These are phyloP conservation scores for Oryza brachyantha DNA, from an alignment of 176 grass and related monocot genomes.

Conservation along the genomic window DNA sequence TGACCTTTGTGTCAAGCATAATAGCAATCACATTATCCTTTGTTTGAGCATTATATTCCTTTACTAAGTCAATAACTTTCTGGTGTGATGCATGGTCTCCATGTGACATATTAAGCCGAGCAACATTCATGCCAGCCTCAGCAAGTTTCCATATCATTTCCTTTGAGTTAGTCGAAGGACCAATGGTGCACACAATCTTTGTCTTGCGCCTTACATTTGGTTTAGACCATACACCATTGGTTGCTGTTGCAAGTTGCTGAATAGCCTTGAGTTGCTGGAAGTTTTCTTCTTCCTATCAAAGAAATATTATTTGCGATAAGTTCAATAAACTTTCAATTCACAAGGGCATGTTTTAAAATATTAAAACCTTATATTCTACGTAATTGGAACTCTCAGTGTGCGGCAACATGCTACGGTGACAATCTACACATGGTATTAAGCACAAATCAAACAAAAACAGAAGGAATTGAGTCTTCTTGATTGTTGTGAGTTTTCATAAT, in stretches of 20 bases:
- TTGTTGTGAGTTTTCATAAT: background rate
- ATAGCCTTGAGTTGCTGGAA: constrained; percentile 87
- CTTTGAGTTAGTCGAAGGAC: constrained; percentile 88
- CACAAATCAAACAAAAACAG: background rate
- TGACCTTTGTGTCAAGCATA: constrained; percentile 97
- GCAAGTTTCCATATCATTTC: constrained; percentile 96
- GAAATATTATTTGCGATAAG: constrained; percentile 15
- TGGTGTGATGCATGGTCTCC: constrained; percentile 92
- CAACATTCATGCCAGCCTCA: constrained; percentile 89
- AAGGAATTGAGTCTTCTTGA: background rate
- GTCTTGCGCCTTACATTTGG: constrained; percentile 92
- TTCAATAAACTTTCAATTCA: constrained; percentile 9
- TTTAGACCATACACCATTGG: constrained; percentile 69
- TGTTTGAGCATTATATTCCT: constrained; percentile 85
- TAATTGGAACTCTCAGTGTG: background rate
- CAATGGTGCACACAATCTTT: constrained; percentile 98
- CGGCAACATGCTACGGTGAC: background rate
- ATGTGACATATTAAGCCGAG: constrained; percentile 92
- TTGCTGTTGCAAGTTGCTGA: constrained; percentile 52
- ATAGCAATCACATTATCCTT: constrained; percentile 85
- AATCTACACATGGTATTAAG: background rate
- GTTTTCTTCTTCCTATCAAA: constrained; percentile 67
- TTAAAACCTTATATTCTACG: background rate
- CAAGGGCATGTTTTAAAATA: constrained; percentile 8
- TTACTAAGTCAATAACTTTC: constrained; percentile 91